Conservation (phyloP, 176 grass and related monocot genomes). For the Puya raimondii region DNA sequence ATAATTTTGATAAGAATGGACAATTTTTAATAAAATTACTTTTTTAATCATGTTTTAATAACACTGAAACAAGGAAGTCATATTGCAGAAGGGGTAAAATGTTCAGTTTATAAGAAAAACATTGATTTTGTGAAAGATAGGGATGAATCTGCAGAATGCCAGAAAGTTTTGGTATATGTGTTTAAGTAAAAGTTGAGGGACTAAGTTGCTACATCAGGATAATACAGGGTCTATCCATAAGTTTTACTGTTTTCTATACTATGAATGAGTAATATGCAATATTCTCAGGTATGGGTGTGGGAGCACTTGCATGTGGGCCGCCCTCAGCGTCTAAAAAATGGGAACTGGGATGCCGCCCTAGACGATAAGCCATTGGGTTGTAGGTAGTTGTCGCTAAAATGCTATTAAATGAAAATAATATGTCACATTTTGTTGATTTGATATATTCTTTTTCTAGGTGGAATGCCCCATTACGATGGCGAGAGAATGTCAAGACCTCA, state of each 20-base stretch:
- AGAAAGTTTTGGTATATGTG: no score
- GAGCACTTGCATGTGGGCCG: constrained; percentile 8
- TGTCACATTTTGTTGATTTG: not conserved
- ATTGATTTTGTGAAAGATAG: no score
- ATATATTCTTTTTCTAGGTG: not conserved
- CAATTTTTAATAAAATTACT: no score
- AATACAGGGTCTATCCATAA: no score
- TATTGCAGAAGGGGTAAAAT: no score
- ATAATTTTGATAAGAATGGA: no score
- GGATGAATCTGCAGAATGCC: no score
- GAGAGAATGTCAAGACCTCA: constrained; percentile 8
- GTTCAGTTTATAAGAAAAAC: no score
- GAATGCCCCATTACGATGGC: constrained; percentile 7
- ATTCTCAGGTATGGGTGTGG: constrained; percentile 7
- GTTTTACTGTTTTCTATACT: not conserved
- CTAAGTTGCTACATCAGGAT: no score
- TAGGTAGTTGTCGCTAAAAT: constrained; percentile 1
- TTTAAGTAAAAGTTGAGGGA: no score
- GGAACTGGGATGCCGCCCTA: not conserved
- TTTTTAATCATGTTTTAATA: no score
- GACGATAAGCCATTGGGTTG: constrained; percentile 3
- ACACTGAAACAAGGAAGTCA: no score
- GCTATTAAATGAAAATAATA: not conserved
- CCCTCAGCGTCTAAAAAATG: not conserved
- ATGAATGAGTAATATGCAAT: not conserved